These are phyloP conservation scores for Lignosus rhinocerotis DNA, from an alignment of 1,284 basidiomycete genomes.

Conservation along the genomic window DNA sequence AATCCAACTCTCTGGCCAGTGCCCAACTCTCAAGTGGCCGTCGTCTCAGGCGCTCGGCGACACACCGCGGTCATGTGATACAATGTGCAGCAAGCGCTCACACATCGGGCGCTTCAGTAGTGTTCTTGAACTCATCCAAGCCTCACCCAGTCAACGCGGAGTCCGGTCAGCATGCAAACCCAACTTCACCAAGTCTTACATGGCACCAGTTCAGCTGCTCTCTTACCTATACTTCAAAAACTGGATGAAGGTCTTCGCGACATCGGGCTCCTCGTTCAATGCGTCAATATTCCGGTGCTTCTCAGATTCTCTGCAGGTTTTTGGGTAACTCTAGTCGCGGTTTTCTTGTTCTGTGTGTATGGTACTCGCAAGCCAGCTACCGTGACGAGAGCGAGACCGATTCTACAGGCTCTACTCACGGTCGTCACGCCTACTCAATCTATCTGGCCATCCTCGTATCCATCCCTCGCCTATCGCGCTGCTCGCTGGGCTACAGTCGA, in stretches of 20 bases:
- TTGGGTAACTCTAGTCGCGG: background rate
- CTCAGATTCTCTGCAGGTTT: background rate
- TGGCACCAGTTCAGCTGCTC: background rate
- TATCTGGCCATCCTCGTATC: conserved; percentile 37
- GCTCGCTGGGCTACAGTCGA: background rate
- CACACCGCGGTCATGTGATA: conserved; percentile 4
- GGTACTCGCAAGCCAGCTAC: background rate
- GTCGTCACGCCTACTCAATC: conserved; percentile 38
- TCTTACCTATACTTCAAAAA: background rate
- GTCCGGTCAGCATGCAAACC: too few species aligned
- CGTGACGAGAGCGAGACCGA: conserved; percentile 6
- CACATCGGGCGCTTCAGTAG: too few species aligned
- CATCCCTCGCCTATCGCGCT: conserved; percentile 27
- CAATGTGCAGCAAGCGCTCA: background rate
- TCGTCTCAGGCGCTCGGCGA: background rate
- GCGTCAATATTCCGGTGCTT: background rate
- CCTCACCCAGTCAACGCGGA: background rate
- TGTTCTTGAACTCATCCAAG: background rate
- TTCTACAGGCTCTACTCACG: conserved; percentile 34
- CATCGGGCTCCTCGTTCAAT: background rate
- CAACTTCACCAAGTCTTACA: background rate
- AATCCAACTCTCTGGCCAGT: too few species aligned
- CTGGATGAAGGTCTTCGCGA: background rate
- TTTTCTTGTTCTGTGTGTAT: background rate
- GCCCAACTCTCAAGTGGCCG: background rate